These are phyloP conservation scores for Clarireedia monteithiana DNA, from an alignment of 2,329 filamentous ascomycete species.

Conservation along the genomic window DNA sequence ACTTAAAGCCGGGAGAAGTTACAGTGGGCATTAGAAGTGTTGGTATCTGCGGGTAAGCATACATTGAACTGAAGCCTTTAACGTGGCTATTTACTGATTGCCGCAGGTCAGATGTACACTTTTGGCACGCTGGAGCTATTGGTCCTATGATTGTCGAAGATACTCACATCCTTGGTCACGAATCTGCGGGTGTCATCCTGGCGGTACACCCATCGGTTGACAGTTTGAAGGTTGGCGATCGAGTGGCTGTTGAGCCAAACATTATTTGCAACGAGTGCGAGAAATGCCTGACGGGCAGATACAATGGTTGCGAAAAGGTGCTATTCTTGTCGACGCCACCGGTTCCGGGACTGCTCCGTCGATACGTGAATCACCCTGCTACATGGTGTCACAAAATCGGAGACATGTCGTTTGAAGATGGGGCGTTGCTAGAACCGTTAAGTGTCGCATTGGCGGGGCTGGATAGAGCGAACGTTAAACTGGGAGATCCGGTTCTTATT, in stretches of 20 bases:
- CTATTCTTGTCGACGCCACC: conserved; percentile 87
- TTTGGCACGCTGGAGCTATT: conserved; percentile 94
- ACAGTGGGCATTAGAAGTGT: conserved; percentile 87
- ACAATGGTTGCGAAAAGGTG: conserved; percentile 88
- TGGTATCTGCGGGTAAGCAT: conserved; percentile 79
- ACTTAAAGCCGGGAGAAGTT: conserved; percentile 73
- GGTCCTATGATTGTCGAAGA: conserved; percentile 89
- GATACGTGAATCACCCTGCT: conserved; percentile 92
- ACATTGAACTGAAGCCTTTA: not conserved
- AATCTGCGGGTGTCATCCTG: conserved; percentile 79
- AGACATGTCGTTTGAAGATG: conserved; percentile 85
- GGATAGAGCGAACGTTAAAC: conserved; percentile 68
- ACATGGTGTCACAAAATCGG: conserved; percentile 96
- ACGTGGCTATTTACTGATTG: conserved; percentile 3
- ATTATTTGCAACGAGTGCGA: conserved; percentile 88
- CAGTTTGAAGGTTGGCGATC: conserved; percentile 73
- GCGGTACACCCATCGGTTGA: conserved; percentile 76
- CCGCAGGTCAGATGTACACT: conserved; percentile 81
- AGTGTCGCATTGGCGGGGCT: conserved; percentile 83
- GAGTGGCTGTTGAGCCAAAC: conserved; percentile 90
- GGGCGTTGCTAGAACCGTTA: conserved; percentile 82
- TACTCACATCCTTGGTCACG: conserved; percentile 90
- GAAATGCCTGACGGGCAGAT: conserved; percentile 83
- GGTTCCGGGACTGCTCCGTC: conserved; percentile 74
- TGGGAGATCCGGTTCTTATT: conserved; percentile 82